phyloP scores from a whole-genome alignment of 176 grass and related monocot species.

The Oryza rufipogon region DNA sequence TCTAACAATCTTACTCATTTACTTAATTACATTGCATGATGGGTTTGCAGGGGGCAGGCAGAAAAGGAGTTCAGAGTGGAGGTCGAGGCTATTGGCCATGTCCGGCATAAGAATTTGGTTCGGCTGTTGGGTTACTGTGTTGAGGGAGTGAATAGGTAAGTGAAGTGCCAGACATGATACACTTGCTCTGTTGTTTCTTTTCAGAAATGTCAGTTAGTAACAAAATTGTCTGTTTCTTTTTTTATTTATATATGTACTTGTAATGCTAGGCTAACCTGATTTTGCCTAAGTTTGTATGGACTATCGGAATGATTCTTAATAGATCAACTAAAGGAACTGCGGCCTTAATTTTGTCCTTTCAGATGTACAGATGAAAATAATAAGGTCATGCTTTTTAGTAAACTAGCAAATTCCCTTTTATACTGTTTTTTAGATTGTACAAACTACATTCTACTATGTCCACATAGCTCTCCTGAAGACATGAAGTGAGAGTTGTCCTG shows the following conservation, averaged over 20 bases:
- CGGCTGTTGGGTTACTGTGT: constrained; percentile 95
- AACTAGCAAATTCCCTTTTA: not conserved
- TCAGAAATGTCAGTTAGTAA: not conserved
- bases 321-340: not conserved
- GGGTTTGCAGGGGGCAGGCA: constrained; percentile 82
- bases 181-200: constrained; percentile 22
- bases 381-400: too few species aligned
- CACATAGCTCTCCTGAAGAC: not conserved
- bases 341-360: not conserved
- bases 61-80: constrained; percentile 99
- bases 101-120: constrained; percentile 94
- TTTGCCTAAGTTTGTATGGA: not conserved
- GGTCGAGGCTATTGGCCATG: constrained; percentile 99
- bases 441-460: not conserved
- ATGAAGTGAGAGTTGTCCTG: not conserved
- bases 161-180: not conserved
- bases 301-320: not conserved
- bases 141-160: constrained; percentile 94
- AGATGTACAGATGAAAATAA: too few species aligned
- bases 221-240: not conserved
- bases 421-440: not conserved
- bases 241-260: not conserved
- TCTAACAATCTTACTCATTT: not conserved
- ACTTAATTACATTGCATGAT: not conserved
- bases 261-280: not conserved